Percentiles rank a stretch among this genome's conserved stretches.
Evolutionary conservation across 192 early-diverging fungal genomes (phyloP).

Genomic region (Backusella westeae): DNA sequence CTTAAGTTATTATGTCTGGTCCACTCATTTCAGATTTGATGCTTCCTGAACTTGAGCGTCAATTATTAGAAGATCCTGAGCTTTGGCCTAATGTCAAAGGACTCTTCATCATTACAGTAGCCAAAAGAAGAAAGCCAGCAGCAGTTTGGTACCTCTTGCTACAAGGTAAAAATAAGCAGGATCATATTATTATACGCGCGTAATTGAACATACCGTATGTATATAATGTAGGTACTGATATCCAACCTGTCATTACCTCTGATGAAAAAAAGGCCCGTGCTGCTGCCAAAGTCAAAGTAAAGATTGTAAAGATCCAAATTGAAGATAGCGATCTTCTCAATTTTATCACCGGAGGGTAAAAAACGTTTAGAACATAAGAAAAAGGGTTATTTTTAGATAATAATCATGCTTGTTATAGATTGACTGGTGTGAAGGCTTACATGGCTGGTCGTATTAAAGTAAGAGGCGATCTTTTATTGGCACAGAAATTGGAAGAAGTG

Average conservation of each 20-base stretch:
- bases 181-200: no score
- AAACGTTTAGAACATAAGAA: neutral
- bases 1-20: neutral
- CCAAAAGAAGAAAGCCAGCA: conserved; percentile 21
- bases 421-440: conserved; percentile 26
- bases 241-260: conserved; percentile 26
- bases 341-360: conserved; percentile 38
- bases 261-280: conserved; percentile 14
- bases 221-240: conserved; percentile 11
- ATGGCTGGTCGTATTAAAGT: conserved; percentile 28
- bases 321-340: conserved; percentile 32
- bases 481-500: conserved; percentile 25
- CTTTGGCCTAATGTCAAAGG: conserved; percentile 37
- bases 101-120: conserved; percentile 30
- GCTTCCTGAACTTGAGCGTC: conserved; percentile 24
- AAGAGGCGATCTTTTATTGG: conserved; percentile 25
- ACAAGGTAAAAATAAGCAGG: conserved; percentile 13
- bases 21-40: conserved; percentile 22
- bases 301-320: conserved; percentile 22
- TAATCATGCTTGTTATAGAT: neutral
- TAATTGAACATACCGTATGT: no score
- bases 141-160: conserved; percentile 33
- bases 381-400: neutral
- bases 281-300: conserved; percentile 11
- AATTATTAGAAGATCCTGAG: conserved; percentile 14